These are phyloP conservation scores for Hypoxylon fragiforme DNA, from an alignment of 495 filamentous ascomycete genomes.

Conservation along the genomic window DNA sequence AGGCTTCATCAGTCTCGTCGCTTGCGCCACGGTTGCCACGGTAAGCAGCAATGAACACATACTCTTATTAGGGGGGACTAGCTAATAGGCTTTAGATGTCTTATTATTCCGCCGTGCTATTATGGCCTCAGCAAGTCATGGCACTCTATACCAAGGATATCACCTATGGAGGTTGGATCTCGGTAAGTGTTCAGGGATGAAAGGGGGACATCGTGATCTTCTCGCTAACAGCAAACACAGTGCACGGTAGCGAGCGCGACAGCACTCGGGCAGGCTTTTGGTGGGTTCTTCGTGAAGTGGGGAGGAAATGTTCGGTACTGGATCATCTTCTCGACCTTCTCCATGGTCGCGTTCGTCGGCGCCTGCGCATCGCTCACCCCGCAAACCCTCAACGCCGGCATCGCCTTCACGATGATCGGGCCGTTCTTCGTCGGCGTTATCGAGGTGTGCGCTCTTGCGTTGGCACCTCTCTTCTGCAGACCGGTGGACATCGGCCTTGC, in stretches of 20 bases:
- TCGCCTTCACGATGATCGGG: slow-evolving; percentile 30
- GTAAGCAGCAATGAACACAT: slow-evolving; percentile 6
- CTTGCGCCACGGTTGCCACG: slow-evolving; percentile 41
- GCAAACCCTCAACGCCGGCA: slow-evolving; percentile 16
- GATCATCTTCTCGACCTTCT: slow-evolving; percentile 42
- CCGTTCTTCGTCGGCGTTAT: slow-evolving; percentile 34
- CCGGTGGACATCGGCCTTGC: slow-evolving; percentile 53
- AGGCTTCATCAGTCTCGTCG: slow-evolving; percentile 47
- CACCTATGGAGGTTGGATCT: slow-evolving; percentile 35
- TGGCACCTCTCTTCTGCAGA: slow-evolving; percentile 31
- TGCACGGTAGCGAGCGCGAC: slow-evolving; percentile 35
- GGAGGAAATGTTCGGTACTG: slow-evolving; percentile 38
- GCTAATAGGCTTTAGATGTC: slow-evolving; percentile 29
- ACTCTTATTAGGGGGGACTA: not conserved
- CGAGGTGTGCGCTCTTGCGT: slow-evolving; percentile 27
- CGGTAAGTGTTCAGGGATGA: slow-evolving; percentile 13
- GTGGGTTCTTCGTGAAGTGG: slow-evolving; percentile 29
- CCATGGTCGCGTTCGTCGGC: slow-evolving; percentile 42
- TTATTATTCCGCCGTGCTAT: slow-evolving; percentile 38
- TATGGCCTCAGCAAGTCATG: slow-evolving; percentile 36
- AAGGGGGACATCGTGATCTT: not conserved
- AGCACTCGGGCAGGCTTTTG: slow-evolving; percentile 29
- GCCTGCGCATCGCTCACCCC: slow-evolving; percentile 40
- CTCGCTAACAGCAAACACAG: slow-evolving; percentile 13
- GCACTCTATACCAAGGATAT: slow-evolving; percentile 35